Percentiles rank a stretch among this genome's conserved stretches.
Conservation (phyloP, 139 green algal genomes). For the Chloropicon primus region DNA sequence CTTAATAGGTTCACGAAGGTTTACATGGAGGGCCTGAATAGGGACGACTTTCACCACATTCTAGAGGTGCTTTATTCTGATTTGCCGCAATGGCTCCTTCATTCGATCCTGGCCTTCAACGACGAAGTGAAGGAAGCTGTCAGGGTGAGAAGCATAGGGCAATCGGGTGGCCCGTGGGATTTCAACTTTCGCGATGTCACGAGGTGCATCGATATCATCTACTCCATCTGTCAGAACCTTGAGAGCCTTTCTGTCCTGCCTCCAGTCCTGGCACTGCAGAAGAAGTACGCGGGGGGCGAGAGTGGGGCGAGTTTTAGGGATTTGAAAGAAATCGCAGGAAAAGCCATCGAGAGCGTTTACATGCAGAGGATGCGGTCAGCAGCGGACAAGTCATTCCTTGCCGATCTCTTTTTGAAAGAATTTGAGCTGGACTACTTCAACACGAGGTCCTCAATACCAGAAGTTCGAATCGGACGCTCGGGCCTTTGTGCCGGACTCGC, state of each 20-base stretch:
- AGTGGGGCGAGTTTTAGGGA: neutral
- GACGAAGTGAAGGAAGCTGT: slow-evolving; percentile 38
- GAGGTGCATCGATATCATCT: slow-evolving; percentile 40
- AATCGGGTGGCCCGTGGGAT: slow-evolving; percentile 82
- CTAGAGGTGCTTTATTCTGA: slow-evolving; percentile 44
- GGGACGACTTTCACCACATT: slow-evolving; percentile 67
- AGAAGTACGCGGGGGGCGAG: neutral
- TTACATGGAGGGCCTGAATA: slow-evolving; percentile 62
- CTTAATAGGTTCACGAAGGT: slow-evolving; percentile 94
- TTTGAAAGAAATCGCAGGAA: neutral
- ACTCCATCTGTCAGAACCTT: neutral
- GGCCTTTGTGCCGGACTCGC: neutral
- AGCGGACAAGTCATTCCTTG: neutral
- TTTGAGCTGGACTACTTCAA: neutral
- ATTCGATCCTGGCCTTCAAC: slow-evolving; percentile 68
- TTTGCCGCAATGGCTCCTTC: slow-evolving; percentile 34
- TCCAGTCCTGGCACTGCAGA: neutral
- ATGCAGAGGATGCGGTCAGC: slow-evolving; percentile 1
- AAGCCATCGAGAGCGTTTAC: slow-evolving; percentile 1
- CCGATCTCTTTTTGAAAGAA: neutral
- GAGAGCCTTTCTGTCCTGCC: neutral
- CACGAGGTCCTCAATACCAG: neutral
- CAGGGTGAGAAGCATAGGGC: slow-evolving; percentile 39
- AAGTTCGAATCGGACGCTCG: neutral
- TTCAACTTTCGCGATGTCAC: slow-evolving; percentile 98